phyloP scores from a whole-genome alignment of 305 asterid species.

The Andrographis paniculata region DNA sequence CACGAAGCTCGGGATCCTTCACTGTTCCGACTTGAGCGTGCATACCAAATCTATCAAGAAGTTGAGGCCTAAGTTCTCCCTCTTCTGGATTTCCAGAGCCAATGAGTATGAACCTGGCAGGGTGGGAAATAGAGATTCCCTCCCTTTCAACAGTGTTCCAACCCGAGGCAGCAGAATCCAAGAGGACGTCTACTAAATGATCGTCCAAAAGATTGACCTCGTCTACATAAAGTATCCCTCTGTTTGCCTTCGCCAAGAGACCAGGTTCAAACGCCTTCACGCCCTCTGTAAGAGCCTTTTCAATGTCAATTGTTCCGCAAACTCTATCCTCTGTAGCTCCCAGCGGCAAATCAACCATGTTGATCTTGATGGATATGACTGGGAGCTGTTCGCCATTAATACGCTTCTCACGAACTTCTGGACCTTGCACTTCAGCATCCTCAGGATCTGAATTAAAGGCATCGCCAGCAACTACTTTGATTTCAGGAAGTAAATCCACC shows the following conservation, averaged over 20 bases:
- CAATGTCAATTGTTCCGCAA: conserved; percentile 94
- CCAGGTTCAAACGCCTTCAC: conserved; percentile 98
- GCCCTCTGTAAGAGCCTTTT: conserved; percentile 91
- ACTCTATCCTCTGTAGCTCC: conserved; percentile 97
- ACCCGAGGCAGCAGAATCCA: conserved; percentile 96
- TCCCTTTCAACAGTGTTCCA: conserved; percentile 94
- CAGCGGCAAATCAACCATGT: conserved; percentile 89
- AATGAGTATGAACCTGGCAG: conserved; percentile 84
- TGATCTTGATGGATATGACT: conserved; percentile 49
- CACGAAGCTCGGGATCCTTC: conserved; percentile 88
- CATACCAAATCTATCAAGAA: conserved; percentile 97
- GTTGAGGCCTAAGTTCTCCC: conserved; percentile 98
- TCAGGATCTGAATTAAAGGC: conserved; percentile 88
- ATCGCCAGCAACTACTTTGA: conserved; percentile 68
- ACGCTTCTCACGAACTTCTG: conserved; percentile 59
- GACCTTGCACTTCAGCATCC: conserved; percentile 76
- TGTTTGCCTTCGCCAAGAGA: conserved; percentile 81
- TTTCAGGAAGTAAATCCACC: conserved; percentile 83
- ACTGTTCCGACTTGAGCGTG: conserved; percentile 97
- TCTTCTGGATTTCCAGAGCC: conserved; percentile 97
- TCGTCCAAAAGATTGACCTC: conserved; percentile 95
- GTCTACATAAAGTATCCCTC: conserved; percentile 93
- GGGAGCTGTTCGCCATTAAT: conserved; percentile 47
- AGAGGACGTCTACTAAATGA: conserved; percentile 80
- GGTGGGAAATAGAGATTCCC: conserved; percentile 93